Evolutionary conservation across 2,329 filamentous ascomycete species (phyloP), one percentile per base, ranked within the genome.

Genomic region (Colletotrichum lupini): DNA sequence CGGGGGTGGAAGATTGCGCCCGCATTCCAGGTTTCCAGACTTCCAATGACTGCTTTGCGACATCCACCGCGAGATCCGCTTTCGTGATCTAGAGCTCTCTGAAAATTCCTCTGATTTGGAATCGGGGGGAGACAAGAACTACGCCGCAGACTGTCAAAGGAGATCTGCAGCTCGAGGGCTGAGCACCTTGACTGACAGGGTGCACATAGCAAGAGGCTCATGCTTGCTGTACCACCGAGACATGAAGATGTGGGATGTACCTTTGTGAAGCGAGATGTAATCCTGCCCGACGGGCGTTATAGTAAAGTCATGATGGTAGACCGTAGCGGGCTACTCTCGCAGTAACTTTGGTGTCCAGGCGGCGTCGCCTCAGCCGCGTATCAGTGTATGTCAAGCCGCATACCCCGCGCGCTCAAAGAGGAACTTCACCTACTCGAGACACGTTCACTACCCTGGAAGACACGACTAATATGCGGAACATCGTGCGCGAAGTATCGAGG

Each of bases 231-330:
- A 16, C 11, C 49, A 14, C 32, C n/a, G 22, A 42, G 32, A 42
- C 12, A 37, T 11, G 16, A 16, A 22, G 53, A 32, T 37, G 30
- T 30, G 46, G 46, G 32, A 19, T 5, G 7, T n/a, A 14, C 11
- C 35, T 52, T 53, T 19, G 57, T 32, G n/a, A 46, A 19, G 49
- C 30, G 32, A 63, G 35, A 56, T 49, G 24, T 30, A 12, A 53
- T 37, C 61, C 61, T 58, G 32, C 28, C 32, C 35, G 61, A 61
- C 61, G 63, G 62, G 72, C 70, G 70, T 73, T 61, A 37, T 28
- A 65, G 67, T 35, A 65, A 32, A 65, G 67, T 64, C 42, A 73
- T 70, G 67, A 56, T 66, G 26, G 58, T 61, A 35, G 14, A 9
- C 28, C 8, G 58, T 59, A 22, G 59, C 42, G 57, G 57, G 60